Evolutionary conservation across 129 eudicot species (phyloP), one percentile per base, ranked within the genome.

Genomic region (Flaveria sonorensis): DNA sequence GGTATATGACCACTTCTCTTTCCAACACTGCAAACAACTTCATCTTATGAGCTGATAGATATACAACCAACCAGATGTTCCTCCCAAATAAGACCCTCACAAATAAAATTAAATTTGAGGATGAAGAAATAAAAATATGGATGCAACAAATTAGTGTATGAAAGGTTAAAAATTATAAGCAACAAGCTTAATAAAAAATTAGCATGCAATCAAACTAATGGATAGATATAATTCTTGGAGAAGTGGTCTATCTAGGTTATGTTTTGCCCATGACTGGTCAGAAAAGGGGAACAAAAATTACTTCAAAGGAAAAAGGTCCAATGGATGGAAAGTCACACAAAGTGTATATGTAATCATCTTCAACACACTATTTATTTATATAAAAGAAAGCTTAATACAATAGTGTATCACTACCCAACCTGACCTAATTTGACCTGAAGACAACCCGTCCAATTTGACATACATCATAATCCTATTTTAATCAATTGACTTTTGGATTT

Each of bases 1-100:
- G 99, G 99, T 81, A 95, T 89, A 66, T 91, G 97, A 21, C 97
- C 99, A 48, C 91, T 86, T 89, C 96, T 77, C 77, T 88, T 92
- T 68, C 96, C 99, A 82, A 91, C 88, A 85, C 99, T 94, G 83
- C 84, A 83, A 52, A 10, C 30, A 81, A 20, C 14, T 53, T 51
- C 7, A 45, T 40, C 32, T 16, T 40, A 78, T 78, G 50, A 76
- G 64, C 36, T 48, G 10, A 28, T 28, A 28, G 68, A 62, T 46
- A 42, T 43, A 43, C 1, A 74, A 74, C 56, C 7, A 20, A 32
- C 4, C 12, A n/a, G 7, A 18, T 72, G 53, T 53, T 32, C 76
- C 19, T 30, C 30, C 40, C 23, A 30, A 9, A 23, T 1, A 12
- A 19, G 21, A 2, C 16, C 39, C 39, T 10, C 24, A 13, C 7